Evolutionary conservation across 257 asterid genomes (phyloP).

Genomic region (Solanum verrucosum): DNA sequence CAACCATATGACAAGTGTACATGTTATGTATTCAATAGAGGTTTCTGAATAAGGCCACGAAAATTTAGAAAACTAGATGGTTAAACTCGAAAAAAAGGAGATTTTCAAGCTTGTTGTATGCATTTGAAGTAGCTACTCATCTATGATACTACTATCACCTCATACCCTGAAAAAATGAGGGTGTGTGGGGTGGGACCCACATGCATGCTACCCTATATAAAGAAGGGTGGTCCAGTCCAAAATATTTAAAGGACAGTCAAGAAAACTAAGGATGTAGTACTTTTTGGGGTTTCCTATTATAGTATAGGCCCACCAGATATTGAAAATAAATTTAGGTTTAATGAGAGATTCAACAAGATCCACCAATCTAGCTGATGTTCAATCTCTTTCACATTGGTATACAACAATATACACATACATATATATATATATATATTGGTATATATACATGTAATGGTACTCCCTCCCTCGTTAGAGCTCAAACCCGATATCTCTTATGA

Average conservation of each 20-base stretch:
- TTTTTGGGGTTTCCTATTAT: neutral
- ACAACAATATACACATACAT: neutral
- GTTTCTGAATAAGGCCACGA: neutral
- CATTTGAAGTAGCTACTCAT: neutral
- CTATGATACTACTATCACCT: neutral
- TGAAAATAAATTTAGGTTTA: neutral
- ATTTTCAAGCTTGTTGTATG: neutral
- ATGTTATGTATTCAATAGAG: neutral
- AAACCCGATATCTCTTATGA: neutral
- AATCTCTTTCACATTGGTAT: neutral
- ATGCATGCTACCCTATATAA: neutral
- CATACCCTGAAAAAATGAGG: neutral
- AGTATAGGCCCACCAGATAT: neutral
- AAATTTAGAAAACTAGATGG: neutral
- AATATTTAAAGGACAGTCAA: neutral
- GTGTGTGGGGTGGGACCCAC: neutral
- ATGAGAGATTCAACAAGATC: neutral
- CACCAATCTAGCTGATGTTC: neutral
- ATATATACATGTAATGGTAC: neutral
- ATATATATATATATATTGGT: neutral
- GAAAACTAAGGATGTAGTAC: neutral
- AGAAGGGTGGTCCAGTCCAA: neutral
- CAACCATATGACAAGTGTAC: neutral
- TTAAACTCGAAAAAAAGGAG: neutral
- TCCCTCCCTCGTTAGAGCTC: neutral